These are phyloP conservation scores for Picea engelmannii DNA, from an alignment of 83 land plant genomes.

Conservation along the genomic window DNA sequence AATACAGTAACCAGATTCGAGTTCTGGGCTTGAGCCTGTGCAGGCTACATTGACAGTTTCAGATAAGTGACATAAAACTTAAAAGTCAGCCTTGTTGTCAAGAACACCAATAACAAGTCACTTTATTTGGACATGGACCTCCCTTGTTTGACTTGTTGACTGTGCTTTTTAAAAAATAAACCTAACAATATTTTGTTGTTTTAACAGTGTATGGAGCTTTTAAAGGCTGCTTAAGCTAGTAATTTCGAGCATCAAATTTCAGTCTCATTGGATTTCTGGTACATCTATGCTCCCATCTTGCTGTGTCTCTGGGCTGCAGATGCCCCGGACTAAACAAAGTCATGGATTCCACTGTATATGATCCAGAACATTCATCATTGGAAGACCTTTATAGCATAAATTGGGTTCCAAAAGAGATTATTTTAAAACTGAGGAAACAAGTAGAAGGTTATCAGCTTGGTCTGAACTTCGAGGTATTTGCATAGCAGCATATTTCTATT, in stretches of 20 bases:
- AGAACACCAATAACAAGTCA: too few relatives aligned
- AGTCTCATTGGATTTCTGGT: not conserved
- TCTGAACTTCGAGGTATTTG: constrained; percentile 59
- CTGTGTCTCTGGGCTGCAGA: not conserved
- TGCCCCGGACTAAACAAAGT: not conserved
- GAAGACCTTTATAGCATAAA: constrained; percentile 47
- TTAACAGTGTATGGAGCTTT: not conserved
- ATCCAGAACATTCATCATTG: constrained; percentile 25
- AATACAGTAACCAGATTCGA: not conserved
- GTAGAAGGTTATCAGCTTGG: constrained; percentile 63
- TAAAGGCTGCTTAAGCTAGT: not conserved
- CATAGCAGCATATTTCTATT: not conserved
- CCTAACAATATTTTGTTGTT: not conserved
- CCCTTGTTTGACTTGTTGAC: not conserved
- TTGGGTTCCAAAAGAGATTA: constrained; percentile 57
- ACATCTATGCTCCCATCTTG: constrained; percentile 2
- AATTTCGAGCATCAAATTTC: not conserved
- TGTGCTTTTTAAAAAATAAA: not conserved
- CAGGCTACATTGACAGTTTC: not conserved
- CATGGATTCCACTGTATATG: constrained; percentile 3
- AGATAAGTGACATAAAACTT: too few relatives aligned
- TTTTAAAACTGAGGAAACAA: constrained; percentile 66
- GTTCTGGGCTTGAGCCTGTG: not conserved
- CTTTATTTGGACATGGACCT: not conserved
- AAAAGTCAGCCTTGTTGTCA: too few relatives aligned